Evolutionary conservation across 208 protist species (phyloP), one percentile per base, ranked within the genome.

Genomic region (Angomonas deanei): DNA sequence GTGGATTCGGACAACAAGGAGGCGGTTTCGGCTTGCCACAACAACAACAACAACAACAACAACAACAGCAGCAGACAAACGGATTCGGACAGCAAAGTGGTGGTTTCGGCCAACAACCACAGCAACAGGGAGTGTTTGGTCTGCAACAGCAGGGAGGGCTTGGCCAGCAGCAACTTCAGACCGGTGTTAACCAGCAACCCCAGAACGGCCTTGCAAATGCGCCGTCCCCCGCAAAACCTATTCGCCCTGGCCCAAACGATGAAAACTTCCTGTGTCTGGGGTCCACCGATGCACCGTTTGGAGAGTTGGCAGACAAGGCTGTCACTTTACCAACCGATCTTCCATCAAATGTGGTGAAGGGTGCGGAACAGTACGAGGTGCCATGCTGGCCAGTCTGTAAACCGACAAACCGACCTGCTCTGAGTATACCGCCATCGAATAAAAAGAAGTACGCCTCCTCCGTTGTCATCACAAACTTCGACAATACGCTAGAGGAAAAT

Each of bases 221-320:
- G n/a, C n/a, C n/a, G n/a, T n/a, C n/a, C n/a, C n/a, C n/a, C n/a
- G n/a, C n/a, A n/a, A n/a, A n/a, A 36, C 58, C 61, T 15, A 54
- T 54, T 57, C 69, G 67, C 13, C 54, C 70, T 2, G 48, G 10
- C 24, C 8, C 15, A 32, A 81, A 54, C 34, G 74, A 76, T 50
- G n/a, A n/a, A 50, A 50, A 23, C 42, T 50, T n/a, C 17, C 42
- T 50, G 31, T 54, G 36, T 8, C 36, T 42, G 15, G 36, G n/a
- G n/a, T n/a, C n/a, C n/a, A n/a, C n/a, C n/a, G 42, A 50, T 21
- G 42, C 6, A 5, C 27, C 50, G 24, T 28, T 56, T 28, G 50
- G 50, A 5, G 23, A 32, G 5, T 56, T 56, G 26, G 50, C 15
- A 24, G 23, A 3, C 27, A 56, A 23, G 4, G 17, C 42, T 5